Evolutionary conservation across 148 eudicot species (phyloP), one percentile per base, ranked within the genome.

Genomic region (Rhododendron molle): DNA sequence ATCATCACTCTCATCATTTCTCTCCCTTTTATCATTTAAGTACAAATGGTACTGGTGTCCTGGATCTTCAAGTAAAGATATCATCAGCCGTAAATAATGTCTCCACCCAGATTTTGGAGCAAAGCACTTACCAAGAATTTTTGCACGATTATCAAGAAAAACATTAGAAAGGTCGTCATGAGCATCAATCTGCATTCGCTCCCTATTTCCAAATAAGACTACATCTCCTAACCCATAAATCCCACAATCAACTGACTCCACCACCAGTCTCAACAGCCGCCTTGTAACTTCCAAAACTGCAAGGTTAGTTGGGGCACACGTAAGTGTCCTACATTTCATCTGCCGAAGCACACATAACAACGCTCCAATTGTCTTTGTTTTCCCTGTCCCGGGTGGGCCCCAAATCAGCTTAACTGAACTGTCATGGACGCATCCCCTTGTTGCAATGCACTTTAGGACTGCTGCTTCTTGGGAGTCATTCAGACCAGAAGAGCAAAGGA

Each of bases 371-470:
- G 95, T 91, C 82, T 91, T 93, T 13, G 95, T 93, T 84, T 93
- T 93, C 58, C 96, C 94, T 1, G 93, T 93, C 44, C 96, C 94
- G 0, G 94, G 93, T 43, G 96, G 96, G 18, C 96, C 94, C 94
- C 96, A 93, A 36, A 92, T 93, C 20, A 93, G 91, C 82, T 89
- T 90, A 13, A 90, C 78, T 14, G 80, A 86, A n/a, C 79, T 85
- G 21, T 86, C 56, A 44, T 89, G 85, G 34, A 62, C 46, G 81
- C 93, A 92, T 26, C 88, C 83, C 40, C 86, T 92, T 87, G 87
- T 88, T 69, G 82, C 83, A 83, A 90, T 49, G 85, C 91, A 87
- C 52, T 82, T 85, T 4, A 87, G 60, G 21, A 91, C 88, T 49
- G 94, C 94, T 9, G 11, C 78, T 32, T 78, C 76, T 88, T 93